Percentiles rank a stretch among this genome's conserved stretches.
These are phyloP conservation scores for Jamesozyma spencerorum DNA, from an alignment of 805 yeast genomes.

Conservation along the genomic window DNA sequence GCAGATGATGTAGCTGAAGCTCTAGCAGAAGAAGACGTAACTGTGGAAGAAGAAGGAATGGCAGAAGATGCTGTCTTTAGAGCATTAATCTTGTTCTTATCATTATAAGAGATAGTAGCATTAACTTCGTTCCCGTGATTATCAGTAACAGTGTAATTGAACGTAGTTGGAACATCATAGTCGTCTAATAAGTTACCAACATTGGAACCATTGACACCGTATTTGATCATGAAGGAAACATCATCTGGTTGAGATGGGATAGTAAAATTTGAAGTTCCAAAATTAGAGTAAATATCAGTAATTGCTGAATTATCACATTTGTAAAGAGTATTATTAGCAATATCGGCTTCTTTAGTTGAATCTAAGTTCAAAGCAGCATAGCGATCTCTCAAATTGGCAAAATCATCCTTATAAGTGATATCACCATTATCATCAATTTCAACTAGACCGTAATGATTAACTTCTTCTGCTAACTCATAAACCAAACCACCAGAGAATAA, in stretches of 20 bases:
- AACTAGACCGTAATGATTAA: conserved; percentile 69
- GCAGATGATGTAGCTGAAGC: conserved; percentile 16
- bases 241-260: conserved; percentile 42
- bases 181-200: conserved; percentile 37
- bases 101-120: conserved; percentile 33
- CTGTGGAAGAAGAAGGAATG: conserved; percentile 12
- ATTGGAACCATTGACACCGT: conserved; percentile 40
- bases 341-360: conserved; percentile 30
- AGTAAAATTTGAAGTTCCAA: conserved; percentile 37
- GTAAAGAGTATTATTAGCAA: conserved; percentile 25
- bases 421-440: conserved; percentile 37
- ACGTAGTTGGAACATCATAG: conserved; percentile 30
- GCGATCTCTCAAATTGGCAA: conserved; percentile 39
- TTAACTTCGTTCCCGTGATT: conserved; percentile 28
- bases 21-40: conserved; percentile 13
- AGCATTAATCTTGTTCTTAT: conserved; percentile 32
- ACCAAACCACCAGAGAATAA: conserved; percentile 84
- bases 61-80: conserved; percentile 18
- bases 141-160: conserved; percentile 35
- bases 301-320: conserved; percentile 36
- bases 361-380: conserved; percentile 33
- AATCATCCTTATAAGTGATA: conserved; percentile 40
- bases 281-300: conserved; percentile 30
- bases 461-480: conserved; percentile 81
- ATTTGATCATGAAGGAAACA: conserved; percentile 34